Percentiles rank a stretch among this genome's conserved stretches.
phyloP scores from a whole-genome alignment of 1,139 yeast genomes.

The Suhomyces kunorum region DNA sequence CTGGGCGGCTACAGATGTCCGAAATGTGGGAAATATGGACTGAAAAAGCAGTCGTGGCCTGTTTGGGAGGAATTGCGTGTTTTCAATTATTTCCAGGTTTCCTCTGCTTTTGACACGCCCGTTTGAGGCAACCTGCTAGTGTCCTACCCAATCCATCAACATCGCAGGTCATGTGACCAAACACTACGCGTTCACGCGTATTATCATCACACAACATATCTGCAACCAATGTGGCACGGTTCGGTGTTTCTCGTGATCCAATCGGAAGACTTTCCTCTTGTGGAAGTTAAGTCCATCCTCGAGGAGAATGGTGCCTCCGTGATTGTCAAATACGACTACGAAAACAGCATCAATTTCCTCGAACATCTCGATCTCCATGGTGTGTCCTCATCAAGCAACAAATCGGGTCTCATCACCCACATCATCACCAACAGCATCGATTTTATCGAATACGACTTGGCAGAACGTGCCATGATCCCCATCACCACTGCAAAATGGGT shows the following conservation, averaged over 20 bases:
- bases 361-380: constrained; percentile 15
- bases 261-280: constrained; percentile 31
- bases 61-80: no score
- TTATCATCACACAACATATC: not conserved
- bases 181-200: constrained; percentile 10
- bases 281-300: constrained; percentile 21
- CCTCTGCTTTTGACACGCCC: no score
- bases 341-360: constrained; percentile 28
- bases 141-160: not conserved
- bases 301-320: constrained; percentile 28
- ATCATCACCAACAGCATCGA: constrained; percentile 56
- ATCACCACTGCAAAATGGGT: constrained; percentile 71
- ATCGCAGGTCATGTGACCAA: constrained; percentile 5
- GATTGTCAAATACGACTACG: constrained; percentile 26
- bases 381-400: constrained; percentile 55
- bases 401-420: constrained; percentile 45
- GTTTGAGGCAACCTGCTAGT: not conserved
- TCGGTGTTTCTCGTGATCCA: constrained; percentile 43
- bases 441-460: constrained; percentile 55
- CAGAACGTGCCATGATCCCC: constrained; percentile 62
- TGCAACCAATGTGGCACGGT: constrained; percentile 41
- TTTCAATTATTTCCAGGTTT: no score
- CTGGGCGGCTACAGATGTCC: no score
- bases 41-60: no score
- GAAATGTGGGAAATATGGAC: no score